phyloP scores from a whole-genome alignment of 2,329 filamentous ascomycete species.

The Alternaria infectoria region DNA sequence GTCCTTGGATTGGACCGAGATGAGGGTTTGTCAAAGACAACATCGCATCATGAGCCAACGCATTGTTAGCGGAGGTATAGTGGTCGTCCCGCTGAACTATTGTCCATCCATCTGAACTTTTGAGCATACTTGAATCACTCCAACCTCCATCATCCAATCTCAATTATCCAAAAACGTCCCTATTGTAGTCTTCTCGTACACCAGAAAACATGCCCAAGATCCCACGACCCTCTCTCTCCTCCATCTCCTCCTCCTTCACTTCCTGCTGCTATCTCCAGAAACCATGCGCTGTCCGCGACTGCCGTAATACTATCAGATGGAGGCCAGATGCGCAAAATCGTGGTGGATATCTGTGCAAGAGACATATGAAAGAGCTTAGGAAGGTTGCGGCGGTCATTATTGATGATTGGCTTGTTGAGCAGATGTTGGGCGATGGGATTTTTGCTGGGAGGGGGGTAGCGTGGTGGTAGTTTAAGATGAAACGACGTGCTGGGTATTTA shows the following conservation, averaged over 20 bases:
- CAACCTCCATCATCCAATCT: neutral
- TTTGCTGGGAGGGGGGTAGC: neutral
- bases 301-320: neutral
- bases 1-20: neutral
- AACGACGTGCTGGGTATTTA: too few relatives aligned
- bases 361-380: neutral
- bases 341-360: neutral
- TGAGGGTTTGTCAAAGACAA: neutral
- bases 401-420: neutral
- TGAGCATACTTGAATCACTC: neutral
- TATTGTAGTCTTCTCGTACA: too few relatives aligned
- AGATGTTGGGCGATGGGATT: neutral
- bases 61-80: neutral
- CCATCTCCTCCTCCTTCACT: neutral
- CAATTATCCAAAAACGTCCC: neutral
- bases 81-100: neutral
- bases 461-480: neutral
- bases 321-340: neutral
- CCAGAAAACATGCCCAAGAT: neutral
- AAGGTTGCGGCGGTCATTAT: neutral
- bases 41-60: neutral
- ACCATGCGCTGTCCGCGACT: neutral
- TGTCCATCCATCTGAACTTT: neutral
- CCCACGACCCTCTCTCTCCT: neutral
- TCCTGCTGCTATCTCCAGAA: neutral